Evolutionary conservation across 345 rosid species (phyloP).

Genomic region (Aquilaria malaccensis): DNA sequence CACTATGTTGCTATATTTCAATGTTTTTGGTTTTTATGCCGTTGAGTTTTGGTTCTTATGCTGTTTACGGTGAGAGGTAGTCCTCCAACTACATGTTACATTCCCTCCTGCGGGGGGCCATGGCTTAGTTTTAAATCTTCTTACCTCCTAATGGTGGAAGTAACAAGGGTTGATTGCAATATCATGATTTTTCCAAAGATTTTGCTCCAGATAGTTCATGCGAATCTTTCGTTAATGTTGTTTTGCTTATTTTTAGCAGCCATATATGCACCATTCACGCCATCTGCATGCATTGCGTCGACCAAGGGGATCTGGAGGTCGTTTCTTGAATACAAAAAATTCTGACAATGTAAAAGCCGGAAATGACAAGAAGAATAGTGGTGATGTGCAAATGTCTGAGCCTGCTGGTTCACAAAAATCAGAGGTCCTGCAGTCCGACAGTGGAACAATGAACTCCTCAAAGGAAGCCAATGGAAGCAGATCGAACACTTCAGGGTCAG

Average conservation of each 20-base stretch:
- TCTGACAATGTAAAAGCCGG: conserved; percentile 20
- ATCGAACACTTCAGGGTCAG: conserved; percentile 46
- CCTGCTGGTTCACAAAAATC: conserved; percentile 72
- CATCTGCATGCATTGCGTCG: conserved; percentile 97
- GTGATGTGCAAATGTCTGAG: conserved; percentile 16
- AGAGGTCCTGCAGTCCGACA: conserved; percentile 72
- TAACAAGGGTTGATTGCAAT: no score
- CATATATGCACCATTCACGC: conserved; percentile 87
- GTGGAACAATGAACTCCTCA: conserved; percentile 51
- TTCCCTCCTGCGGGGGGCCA: no score
- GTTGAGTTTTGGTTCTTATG: no score
- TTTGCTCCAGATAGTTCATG: conserved; percentile 4
- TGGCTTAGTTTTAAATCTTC: no score
- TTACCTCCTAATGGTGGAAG: no score
- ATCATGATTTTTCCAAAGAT: background rate
- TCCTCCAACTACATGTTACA: no score
- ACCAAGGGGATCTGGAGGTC: conserved; percentile 96
- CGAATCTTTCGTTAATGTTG: background rate
- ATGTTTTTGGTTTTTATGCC: no score
- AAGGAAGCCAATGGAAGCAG: conserved; percentile 39
- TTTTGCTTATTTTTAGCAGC: conserved; percentile 35
- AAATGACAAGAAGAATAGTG: conserved; percentile 26
- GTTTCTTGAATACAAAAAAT: conserved; percentile 70
- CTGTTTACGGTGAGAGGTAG: no score
- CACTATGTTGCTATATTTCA: no score